Evolutionary conservation across 169 alveolate genomes (phyloP), one percentile per base, ranked within the genome.

Genomic region (Babesia ovata): DNA sequence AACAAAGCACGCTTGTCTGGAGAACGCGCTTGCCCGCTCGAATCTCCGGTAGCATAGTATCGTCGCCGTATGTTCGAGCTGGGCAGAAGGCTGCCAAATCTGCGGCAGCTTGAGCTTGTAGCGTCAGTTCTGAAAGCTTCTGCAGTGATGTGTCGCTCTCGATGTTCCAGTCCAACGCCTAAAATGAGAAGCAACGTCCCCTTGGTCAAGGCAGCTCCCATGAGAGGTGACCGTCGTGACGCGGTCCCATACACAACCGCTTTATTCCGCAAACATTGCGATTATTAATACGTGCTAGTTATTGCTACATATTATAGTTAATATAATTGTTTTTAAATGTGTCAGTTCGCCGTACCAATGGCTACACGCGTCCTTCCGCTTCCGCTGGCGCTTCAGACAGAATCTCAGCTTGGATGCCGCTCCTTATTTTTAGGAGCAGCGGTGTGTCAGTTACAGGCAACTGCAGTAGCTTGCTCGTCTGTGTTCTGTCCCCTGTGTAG

Each of bases 381-480:
- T 22, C 14, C 58, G 12, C 7, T 4, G 58, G 26, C 17, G 58
- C 17, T n/a, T 17, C 60, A n/a, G 42, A 39, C 33, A 8, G 52
- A 8, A 54, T 48, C 39, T 60, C 63, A 19, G 73, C 60, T 19
- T 77, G 42, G 11, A 63, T 50, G 28, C 62, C 48, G 11, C 42
- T 79, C 65, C 87, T 70, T 2, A 79, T 28, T 53, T 79, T 79
- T 39, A 70, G 33, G 17, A 79, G 83, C 36, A 79, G 50, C 17
- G 84, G 74, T 54, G 87, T 79, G 63, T 70, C 84, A 26, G 42
- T 52, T 0, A 79, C 76, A 4, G 84, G 83, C 22, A 70, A 26
- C 10, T 22, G n/a, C 39, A 71, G 48, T 8, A 79, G 87, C 42
- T 16, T 56, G 63, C 61, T 46, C 24, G 62, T 58, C 42, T 60